Evolutionary conservation across 306 rosid species (phyloP), one percentile per base, ranked within the genome.

Genomic region (Cicer chorassanicum): DNA sequence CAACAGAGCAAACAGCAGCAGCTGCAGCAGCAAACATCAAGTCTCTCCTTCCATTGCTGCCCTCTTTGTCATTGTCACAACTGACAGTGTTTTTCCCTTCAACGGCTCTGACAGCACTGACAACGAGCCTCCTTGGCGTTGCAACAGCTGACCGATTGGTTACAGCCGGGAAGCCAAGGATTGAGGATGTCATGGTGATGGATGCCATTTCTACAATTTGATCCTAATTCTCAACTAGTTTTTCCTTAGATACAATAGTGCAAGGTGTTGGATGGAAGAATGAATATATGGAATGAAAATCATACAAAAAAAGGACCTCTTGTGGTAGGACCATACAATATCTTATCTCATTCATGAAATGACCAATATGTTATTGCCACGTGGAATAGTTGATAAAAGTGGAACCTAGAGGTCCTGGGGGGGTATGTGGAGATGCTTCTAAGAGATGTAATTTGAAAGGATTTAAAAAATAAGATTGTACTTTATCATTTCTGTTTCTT

Each of bases 131-230:
- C 44, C 71, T 65, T 40, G 18, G 72, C 0, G 42, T 2, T 14
- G 76, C 55, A 7, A 10, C 67, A 0, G 68, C 8, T 41, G 74
- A 77, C 6, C 12, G 46, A 38, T 56, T 65, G 55, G 78, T n/a
- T 7, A 74, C 9, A 4, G 78, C 6, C 0, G 85, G 24, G 16
- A 59, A n/a, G 9, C 89, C 69, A 5, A 60, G 54, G 57, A 75
- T 74, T 39, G 89, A 53, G 57, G 89, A 71, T 65, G 89, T 61
- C 89, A 78, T 83, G 75, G 68, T 78, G 75, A 78, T 45, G 61
- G 89, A 83, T 51, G 86, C 85, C 87, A 86, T 86, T 74, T 59
- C 48, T 65, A 9, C 16, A 18, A 40, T 38, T 65, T 1, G 39
- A 75, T 61, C 1, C 4, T 15, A 1, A 53, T 53, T 0, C 74